A percentile compares a stretch with the other conserved stretches of the same genome.
Evolutionary conservation across 1,284 basidiomycete genomes (phyloP).

Genomic region (Trichosporon ovoides): DNA sequence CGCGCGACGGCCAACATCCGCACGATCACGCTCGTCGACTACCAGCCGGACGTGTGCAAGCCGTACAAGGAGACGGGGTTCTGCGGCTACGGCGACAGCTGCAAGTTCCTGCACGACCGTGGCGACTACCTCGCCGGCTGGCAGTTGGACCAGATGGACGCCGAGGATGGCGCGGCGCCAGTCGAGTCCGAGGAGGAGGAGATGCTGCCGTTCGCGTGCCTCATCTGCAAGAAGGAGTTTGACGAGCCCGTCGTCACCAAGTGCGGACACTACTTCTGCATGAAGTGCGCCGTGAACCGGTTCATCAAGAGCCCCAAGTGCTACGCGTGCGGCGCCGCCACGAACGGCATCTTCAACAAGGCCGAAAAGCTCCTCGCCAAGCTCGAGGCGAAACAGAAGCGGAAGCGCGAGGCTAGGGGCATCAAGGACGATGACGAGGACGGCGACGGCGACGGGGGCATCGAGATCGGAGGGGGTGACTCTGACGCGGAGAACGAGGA

Average conservation of each 20-base stretch:
- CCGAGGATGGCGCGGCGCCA: conserved; percentile 51
- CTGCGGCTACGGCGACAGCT: conserved; percentile 98
- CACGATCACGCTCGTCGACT: conserved; percentile 92
- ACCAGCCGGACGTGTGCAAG: conserved; percentile 98
- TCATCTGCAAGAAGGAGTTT: conserved; percentile 91
- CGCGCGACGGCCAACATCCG: conserved; percentile 75
- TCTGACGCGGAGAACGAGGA: conserved; percentile 38
- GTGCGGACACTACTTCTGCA: conserved; percentile 97
- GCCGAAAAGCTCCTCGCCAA: conserved; percentile 49
- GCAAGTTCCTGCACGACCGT: conserved; percentile 86
- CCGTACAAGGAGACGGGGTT: conserved; percentile 99
- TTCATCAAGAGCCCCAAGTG: conserved; percentile 94
- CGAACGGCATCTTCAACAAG: conserved; percentile 72
- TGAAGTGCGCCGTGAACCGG: conserved; percentile 79
- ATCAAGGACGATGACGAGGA: conserved; percentile 31
- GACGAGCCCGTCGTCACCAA: conserved; percentile 91
- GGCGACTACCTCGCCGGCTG: conserved; percentile 87
- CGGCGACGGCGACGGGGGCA: conserved; percentile 30
- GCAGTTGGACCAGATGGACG: conserved; percentile 71
- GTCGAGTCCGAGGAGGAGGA: conserved; percentile 60
- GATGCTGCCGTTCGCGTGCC: conserved; percentile 93
- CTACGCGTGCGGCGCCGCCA: conserved; percentile 86
- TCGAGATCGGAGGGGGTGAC: conserved; percentile 54
- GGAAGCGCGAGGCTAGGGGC: conserved; percentile 35
- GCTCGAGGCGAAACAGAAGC: conserved; percentile 45